phyloP scores from a whole-genome alignment of 23 red algal genomes.

The Gracilaria domingensis region DNA sequence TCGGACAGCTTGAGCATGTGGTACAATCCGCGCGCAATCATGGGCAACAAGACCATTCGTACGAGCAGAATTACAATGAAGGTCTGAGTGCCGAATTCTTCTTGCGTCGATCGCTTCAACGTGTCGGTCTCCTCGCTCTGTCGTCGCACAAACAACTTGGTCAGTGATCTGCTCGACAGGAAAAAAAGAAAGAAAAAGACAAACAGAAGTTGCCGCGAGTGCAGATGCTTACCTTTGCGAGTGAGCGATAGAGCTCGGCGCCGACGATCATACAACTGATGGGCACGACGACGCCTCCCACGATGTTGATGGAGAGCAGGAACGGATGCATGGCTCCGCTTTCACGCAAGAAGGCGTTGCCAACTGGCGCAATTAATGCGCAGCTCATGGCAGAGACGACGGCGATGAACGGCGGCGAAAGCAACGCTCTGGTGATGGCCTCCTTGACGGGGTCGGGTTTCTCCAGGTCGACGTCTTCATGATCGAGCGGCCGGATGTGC shows the following conservation, averaged over 20 bases:
- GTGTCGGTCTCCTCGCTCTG: not conserved
- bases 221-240: slow-evolving; percentile 12
- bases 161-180: not conserved
- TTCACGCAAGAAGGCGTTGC: slow-evolving; percentile 19
- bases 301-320: slow-evolving; percentile 50
- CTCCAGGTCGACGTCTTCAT: slow-evolving; percentile 12
- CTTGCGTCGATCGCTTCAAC: not conserved
- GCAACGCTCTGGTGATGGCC: slow-evolving; percentile 26
- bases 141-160: not conserved
- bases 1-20: slow-evolving; percentile 11
- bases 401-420: slow-evolving; percentile 57
- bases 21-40: slow-evolving; percentile 34
- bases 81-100: slow-evolving; percentile 37
- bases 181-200: not conserved
- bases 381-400: slow-evolving; percentile 31
- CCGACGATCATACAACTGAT: slow-evolving; percentile 67
- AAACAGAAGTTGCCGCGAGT: not conserved
- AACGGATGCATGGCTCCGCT: slow-evolving; percentile 19
- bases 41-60: slow-evolving; percentile 33
- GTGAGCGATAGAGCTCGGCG: slow-evolving; percentile 45
- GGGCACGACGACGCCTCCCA: slow-evolving; percentile 48
- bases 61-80: slow-evolving; percentile 23
- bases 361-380: slow-evolving; percentile 10
- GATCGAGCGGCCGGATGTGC: slow-evolving; percentile 9
- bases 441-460: slow-evolving; percentile 10